phyloP scores from a whole-genome alignment of 148 eudicot species.

The Fallopia convolvulus region DNA sequence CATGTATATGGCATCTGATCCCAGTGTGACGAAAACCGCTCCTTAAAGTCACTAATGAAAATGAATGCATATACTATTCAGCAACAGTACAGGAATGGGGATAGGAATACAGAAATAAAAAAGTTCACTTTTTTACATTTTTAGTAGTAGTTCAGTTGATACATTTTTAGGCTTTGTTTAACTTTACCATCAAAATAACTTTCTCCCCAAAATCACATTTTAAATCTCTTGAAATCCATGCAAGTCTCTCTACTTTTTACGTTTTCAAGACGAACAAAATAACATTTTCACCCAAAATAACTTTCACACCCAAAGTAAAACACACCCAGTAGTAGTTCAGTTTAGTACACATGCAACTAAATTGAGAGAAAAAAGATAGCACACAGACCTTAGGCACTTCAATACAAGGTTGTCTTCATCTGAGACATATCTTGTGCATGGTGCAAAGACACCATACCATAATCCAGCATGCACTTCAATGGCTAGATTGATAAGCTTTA shows the following conservation, averaged over 20 bases:
- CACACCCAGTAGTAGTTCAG: not conserved
- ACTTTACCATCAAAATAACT: no score
- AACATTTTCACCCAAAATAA: no score
- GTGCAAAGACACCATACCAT: conserved; percentile 61
- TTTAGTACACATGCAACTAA: not conserved
- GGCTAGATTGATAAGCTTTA: conserved; percentile 38
- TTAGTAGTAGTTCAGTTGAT: no score
- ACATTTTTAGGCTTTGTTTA: no score
- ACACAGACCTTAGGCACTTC: conserved; percentile 48
- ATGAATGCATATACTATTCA: not conserved
- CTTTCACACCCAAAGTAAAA: no score
- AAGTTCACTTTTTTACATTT: no score
- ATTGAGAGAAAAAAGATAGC: not conserved
- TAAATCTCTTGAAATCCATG: no score
- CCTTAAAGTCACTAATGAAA: conserved; percentile 39
- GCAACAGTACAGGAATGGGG: not conserved
- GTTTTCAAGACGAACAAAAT: no score
- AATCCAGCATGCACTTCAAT: conserved; percentile 37
- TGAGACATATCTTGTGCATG: conserved; percentile 48
- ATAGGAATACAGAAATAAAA: not conserved
- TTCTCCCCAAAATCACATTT: no score
- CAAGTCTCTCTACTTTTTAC: no score
- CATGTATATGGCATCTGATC: conserved; percentile 64
- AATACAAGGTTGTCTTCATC: conserved; percentile 43
- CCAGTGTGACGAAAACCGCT: conserved; percentile 42